These are phyloP conservation scores for Aspergillus indologenus DNA, from an alignment of 495 filamentous ascomycete species.

Conservation along the genomic window DNA sequence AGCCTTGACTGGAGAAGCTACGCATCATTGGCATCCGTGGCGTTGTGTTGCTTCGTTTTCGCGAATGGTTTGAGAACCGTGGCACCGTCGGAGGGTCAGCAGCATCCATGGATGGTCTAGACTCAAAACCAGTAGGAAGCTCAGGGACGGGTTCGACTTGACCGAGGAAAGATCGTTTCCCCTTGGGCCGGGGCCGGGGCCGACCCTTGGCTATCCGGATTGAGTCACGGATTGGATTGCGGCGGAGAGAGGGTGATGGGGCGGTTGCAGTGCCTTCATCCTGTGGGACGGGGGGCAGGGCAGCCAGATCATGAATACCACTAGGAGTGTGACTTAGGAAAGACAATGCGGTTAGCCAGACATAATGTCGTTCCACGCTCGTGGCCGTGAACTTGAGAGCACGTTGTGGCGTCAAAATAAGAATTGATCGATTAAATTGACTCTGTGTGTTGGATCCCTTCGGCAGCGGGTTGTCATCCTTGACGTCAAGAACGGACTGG, in stretches of 20 bases:
- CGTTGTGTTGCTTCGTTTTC: slow-evolving; percentile 83
- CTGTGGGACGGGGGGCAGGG: slow-evolving; percentile 53
- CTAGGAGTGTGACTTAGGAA: slow-evolving; percentile 86
- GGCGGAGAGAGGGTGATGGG: slow-evolving; percentile 47
- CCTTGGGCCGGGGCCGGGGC: slow-evolving; percentile 49
- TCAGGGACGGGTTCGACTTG: slow-evolving; percentile 35
- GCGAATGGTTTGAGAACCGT: slow-evolving; percentile 69
- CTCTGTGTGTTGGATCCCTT: slow-evolving; percentile 56
- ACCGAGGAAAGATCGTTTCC: slow-evolving; percentile 38
- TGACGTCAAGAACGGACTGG: slow-evolving; percentile 94
- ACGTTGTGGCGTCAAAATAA: slow-evolving; percentile 89
- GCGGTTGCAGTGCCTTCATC: slow-evolving; percentile 42
- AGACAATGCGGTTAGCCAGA: slow-evolving; percentile 91
- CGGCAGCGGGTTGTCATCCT: slow-evolving; percentile 86
- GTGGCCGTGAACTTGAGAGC: slow-evolving; percentile 93
- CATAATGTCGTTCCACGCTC: slow-evolving; percentile 80
- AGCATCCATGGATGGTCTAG: slow-evolving; percentile 32
- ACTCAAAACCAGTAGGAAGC: slow-evolving; percentile 24
- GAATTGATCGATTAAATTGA: slow-evolving; percentile 87
- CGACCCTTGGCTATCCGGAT: slow-evolving; percentile 85
- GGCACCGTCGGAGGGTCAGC: slow-evolving; percentile 82
- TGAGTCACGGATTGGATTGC: slow-evolving; percentile 78
- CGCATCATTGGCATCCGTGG: slow-evolving; percentile 70
- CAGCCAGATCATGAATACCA: slow-evolving; percentile 63
- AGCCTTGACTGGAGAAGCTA: slow-evolving; percentile 67